A percentile compares a stretch with the other conserved stretches of the same genome.
Conservation (phyloP, 768 basidiomycete genomes). For the Auricularia auricula-judae region DNA sequence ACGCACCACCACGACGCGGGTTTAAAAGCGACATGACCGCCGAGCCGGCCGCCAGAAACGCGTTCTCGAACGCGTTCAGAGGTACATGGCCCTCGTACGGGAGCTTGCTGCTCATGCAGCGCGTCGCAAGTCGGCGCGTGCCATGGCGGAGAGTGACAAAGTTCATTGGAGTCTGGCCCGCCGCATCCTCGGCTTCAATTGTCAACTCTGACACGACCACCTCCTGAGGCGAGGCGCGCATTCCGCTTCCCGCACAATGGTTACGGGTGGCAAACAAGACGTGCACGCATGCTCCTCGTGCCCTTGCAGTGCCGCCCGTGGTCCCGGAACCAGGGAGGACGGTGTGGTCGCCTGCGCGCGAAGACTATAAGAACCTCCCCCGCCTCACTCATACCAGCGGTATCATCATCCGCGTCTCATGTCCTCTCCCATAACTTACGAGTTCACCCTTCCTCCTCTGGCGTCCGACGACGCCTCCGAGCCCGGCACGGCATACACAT, state of each 20-base stretch:
- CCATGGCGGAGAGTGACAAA: not conserved
- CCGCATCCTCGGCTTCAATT: not conserved
- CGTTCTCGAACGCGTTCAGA: constrained; percentile 71
- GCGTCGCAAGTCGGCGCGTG: not conserved
- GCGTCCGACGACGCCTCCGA: not conserved
- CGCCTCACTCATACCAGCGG: too few relatives aligned
- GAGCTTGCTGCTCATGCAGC: constrained; percentile 20
- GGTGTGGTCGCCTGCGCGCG: too few relatives aligned
- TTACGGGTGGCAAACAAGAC: not conserved
- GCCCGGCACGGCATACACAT: constrained; percentile 9
- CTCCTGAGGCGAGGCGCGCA: not conserved
- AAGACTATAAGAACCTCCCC: too few relatives aligned
- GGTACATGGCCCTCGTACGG: constrained; percentile 74
- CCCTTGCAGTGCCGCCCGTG: too few relatives aligned
- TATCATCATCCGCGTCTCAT: too few relatives aligned
- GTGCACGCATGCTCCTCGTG: too few relatives aligned
- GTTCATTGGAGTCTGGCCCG: too few relatives aligned
- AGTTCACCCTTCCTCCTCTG: too few relatives aligned
- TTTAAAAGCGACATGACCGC: constrained; percentile 73
- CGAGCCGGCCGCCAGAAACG: constrained; percentile 75
- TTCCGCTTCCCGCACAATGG: not conserved
- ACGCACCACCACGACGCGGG: constrained; percentile 69
- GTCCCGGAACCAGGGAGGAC: too few relatives aligned
- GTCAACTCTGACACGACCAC: not conserved
- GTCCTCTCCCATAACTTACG: too few relatives aligned